Evolutionary conservation across 805 yeast species (phyloP).

Genomic region (Candida incommunis): DNA sequence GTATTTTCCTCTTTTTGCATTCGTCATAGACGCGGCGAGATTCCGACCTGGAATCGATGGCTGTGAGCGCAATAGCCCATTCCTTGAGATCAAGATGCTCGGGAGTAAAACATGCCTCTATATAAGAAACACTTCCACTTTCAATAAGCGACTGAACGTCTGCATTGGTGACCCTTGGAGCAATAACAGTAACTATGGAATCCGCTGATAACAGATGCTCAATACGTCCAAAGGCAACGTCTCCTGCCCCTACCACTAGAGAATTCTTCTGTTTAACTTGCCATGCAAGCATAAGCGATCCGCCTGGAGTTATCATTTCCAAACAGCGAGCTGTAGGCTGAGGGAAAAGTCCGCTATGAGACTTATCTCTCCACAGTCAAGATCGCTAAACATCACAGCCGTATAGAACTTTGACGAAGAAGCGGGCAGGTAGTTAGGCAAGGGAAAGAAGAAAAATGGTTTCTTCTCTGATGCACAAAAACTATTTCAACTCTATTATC

Average conservation of each 20-base stretch:
- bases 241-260: conserved; percentile 55
- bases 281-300: conserved; percentile 9
- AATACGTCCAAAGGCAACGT: conserved; percentile 59
- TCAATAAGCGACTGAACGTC: conserved; percentile 30
- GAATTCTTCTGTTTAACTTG: conserved; percentile 35
- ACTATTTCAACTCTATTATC: too few relatives aligned
- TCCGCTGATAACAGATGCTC: conserved; percentile 53
- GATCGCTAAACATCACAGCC: too few relatives aligned
- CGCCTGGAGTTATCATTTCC: not conserved
- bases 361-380: too few relatives aligned
- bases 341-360: too few relatives aligned
- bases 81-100: conserved; percentile 21
- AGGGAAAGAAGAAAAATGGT: too few relatives aligned
- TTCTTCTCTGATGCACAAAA: too few relatives aligned
- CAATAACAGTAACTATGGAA: conserved; percentile 53
- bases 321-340: not conserved
- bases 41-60: conserved; percentile 55
- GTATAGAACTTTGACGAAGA: too few relatives aligned
- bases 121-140: conserved; percentile 7
- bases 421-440: too few relatives aligned
- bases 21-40: conserved; percentile 43
- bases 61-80: conserved; percentile 57
- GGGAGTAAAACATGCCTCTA: conserved; percentile 6
- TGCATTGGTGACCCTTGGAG: conserved; percentile 35
- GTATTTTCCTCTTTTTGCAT: conserved; percentile 32